Conservation (phyloP, 441 rosid species). For the Manihot esculenta region DNA sequence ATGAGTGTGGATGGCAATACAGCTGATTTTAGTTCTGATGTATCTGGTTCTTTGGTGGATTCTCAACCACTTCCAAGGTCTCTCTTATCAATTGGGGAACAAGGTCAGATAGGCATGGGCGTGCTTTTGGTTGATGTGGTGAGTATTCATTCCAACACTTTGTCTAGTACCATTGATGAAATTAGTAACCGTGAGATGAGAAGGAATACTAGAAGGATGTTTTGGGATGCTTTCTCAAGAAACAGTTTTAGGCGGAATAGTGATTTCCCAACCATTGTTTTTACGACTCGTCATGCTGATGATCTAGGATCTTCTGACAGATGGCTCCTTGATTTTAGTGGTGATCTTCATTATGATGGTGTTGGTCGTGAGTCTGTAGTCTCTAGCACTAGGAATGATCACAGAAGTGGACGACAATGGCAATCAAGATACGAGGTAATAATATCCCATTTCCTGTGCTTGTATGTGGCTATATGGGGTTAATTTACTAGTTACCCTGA, state of each 20-base stretch:
- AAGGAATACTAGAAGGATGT: constrained; percentile 49
- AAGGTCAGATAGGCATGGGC: constrained; percentile 31
- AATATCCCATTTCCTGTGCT: neutral
- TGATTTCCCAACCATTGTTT: constrained; percentile 38
- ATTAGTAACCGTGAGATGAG: constrained; percentile 40
- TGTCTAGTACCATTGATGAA: constrained; percentile 41
- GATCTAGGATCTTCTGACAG: constrained; percentile 49
- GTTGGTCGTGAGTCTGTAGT: constrained; percentile 39
- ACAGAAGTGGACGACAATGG: constrained; percentile 38
- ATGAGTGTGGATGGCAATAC: constrained; percentile 24
- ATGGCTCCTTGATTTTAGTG: constrained; percentile 53
- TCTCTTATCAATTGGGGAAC: constrained; percentile 41
- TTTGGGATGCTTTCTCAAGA: constrained; percentile 55
- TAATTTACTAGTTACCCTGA: neutral
- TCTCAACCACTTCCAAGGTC: constrained; percentile 39
- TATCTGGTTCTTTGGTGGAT: constrained; percentile 13
- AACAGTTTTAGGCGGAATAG: constrained; percentile 38
- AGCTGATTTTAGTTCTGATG: constrained; percentile 29
- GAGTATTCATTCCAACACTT: constrained; percentile 45
- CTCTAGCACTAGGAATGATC: constrained; percentile 38
- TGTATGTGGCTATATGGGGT: neutral
- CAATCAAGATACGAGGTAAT: constrained; percentile 60
- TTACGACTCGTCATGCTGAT: constrained; percentile 42
- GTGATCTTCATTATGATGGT: constrained; percentile 46
- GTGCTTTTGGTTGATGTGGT: constrained; percentile 50